These are phyloP conservation scores for Penicillium daleae DNA, from an alignment of 495 filamentous ascomycete genomes.

Conservation along the genomic window DNA sequence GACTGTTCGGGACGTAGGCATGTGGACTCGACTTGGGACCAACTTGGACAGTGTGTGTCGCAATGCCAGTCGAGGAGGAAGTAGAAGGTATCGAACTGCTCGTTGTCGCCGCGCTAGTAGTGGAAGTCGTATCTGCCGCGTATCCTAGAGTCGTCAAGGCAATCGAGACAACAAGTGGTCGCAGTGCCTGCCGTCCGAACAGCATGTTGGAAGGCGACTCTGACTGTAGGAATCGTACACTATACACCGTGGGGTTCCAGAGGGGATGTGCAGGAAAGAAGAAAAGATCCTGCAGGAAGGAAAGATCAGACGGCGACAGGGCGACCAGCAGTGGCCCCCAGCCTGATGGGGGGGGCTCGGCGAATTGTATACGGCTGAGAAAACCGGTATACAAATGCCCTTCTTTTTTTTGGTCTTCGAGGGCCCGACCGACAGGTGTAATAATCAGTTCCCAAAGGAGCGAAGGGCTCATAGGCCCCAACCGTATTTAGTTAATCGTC, in stretches of 20 bases:
- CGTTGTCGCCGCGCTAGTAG: background rate
- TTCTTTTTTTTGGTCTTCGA: background rate
- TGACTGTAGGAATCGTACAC: background rate
- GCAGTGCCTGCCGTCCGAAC: constrained; percentile 7
- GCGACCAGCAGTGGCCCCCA: background rate
- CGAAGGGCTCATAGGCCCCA: background rate
- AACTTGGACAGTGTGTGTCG: constrained; percentile 55
- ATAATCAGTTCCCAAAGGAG: constrained; percentile 1
- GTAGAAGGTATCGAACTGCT: constrained; percentile 7
- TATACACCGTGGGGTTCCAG: background rate
- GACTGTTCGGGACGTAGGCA: constrained; percentile 54
- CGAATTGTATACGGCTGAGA: constrained; percentile 3
- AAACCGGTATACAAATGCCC: background rate
- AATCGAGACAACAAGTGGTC: constrained; percentile 16
- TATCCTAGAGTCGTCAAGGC: constrained; percentile 9
- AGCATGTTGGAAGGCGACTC: constrained; percentile 9
- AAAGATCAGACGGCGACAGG: background rate
- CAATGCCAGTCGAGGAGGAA: constrained; percentile 21
- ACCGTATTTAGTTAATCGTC: constrained; percentile 1
- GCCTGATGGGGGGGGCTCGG: constrained; percentile 7
- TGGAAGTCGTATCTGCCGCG: background rate
- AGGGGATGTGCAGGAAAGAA: constrained; percentile 2
- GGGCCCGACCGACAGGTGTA: background rate
- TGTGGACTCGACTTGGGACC: constrained; percentile 49
- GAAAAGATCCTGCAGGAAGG: constrained; percentile 3